phyloP scores from a whole-genome alignment of 2,329 filamentous ascomycete genomes.

The Periconia macrospinosa region DNA sequence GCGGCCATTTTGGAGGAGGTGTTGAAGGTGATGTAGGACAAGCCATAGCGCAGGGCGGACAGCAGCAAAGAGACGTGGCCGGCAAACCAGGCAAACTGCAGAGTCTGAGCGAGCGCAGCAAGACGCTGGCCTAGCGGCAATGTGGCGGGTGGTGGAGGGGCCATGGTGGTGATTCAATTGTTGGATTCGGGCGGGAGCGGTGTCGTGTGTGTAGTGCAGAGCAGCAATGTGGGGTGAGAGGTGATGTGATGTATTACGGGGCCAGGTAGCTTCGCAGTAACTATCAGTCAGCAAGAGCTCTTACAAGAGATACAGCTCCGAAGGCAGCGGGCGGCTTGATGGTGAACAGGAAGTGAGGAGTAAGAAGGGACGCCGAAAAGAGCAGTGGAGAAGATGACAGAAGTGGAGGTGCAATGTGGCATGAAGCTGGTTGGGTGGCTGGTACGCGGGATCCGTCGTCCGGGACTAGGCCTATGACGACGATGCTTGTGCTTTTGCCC shows the following conservation, averaged over 20 bases:
- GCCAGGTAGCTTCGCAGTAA: background rate
- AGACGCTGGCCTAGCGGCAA: constrained; percentile 75
- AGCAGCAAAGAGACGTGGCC: constrained; percentile 88
- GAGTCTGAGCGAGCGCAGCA: constrained; percentile 77
- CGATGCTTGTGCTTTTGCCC: constrained; percentile 13
- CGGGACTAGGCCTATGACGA: constrained; percentile 24
- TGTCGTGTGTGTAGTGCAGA: background rate
- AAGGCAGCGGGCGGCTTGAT: no score
- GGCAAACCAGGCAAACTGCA: constrained; percentile 75
- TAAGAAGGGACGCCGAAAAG: no score
- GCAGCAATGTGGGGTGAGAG: constrained; percentile 15
- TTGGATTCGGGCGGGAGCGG: background rate
- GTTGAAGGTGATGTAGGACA: constrained; percentile 90
- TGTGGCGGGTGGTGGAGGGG: constrained; percentile 71
- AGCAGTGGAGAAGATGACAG: constrained; percentile 7
- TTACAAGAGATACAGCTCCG: background rate
- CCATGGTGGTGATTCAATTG: constrained; percentile 53
- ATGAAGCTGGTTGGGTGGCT: constrained; percentile 33
- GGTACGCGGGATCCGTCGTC: constrained; percentile 31
- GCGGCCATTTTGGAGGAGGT: constrained; percentile 75
- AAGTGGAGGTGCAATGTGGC: constrained; percentile 37
- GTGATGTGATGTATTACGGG: background rate
- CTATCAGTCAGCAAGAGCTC: background rate
- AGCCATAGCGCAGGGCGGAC: constrained; percentile 76
- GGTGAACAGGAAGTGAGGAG: background rate